Percentiles rank a stretch among this genome's conserved stretches.
These are phyloP conservation scores for Candida sanyaensis DNA, from an alignment of 1,139 yeast species.

Conservation along the genomic window DNA sequence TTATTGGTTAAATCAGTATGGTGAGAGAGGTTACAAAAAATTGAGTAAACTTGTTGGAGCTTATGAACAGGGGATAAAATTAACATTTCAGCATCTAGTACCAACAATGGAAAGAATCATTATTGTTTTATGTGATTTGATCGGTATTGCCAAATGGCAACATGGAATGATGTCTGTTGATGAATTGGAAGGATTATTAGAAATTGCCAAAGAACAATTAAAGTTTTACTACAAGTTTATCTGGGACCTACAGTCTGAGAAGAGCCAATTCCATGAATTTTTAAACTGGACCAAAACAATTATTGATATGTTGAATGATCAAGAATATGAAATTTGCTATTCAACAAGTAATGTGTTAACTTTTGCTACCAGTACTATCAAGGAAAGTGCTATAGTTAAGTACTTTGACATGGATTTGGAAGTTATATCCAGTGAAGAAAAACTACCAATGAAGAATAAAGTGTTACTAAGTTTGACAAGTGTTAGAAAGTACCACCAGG, in stretches of 20 bases:
- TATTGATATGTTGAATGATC: conserved; percentile 29
- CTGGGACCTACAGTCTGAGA: conserved; percentile 55
- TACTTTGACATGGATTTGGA: conserved; percentile 19
- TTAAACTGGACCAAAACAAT: conserved; percentile 48
- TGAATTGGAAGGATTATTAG: conserved; percentile 3
- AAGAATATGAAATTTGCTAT: conserved; percentile 8
- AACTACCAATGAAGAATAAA: neutral
- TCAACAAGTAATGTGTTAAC: conserved; percentile 26
- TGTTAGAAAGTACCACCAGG: conserved; percentile 8
- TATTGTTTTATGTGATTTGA: conserved; percentile 48
- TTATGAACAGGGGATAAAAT: conserved; percentile 50
- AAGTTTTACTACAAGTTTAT: conserved; percentile 40
- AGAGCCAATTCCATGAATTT: conserved; percentile 50
- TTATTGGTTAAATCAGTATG: conserved; percentile 53
- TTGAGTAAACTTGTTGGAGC: conserved; percentile 55
- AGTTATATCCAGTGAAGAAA: neutral
- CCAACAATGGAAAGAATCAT: conserved; percentile 61
- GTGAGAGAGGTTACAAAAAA: conserved; percentile 67
- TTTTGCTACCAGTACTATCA: conserved; percentile 31
- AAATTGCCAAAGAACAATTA: conserved; percentile 30
- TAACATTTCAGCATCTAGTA: conserved; percentile 50
- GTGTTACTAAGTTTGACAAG: neutral
- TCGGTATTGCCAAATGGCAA: conserved; percentile 46
- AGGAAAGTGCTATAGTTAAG: conserved; percentile 24
- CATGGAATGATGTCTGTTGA: conserved; percentile 13